These are phyloP conservation scores for Stenocarpella maydis DNA, from an alignment of 2,329 filamentous ascomycete genomes.

Conservation along the genomic window DNA sequence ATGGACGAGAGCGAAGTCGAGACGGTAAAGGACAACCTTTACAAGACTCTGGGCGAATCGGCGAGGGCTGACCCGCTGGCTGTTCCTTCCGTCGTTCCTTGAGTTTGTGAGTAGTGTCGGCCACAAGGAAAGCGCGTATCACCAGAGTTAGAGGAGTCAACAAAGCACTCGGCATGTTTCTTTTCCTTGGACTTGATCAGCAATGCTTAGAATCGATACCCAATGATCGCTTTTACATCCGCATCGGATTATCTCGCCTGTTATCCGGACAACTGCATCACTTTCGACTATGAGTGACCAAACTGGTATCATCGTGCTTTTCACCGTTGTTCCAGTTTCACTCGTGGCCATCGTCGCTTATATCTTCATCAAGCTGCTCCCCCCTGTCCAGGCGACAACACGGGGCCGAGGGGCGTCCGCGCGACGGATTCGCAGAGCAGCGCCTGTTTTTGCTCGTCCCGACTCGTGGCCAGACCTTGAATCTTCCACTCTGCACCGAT, in stretches of 20 bases:
- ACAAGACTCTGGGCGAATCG: constrained; percentile 54
- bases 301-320: constrained; percentile 28
- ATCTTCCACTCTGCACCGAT: constrained; percentile 29
- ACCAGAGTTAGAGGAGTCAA: constrained; percentile 13
- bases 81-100: constrained; percentile 27
- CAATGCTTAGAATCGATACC: constrained; percentile 35
- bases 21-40: constrained; percentile 65
- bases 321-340: constrained; percentile 26
- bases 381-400: background rate
- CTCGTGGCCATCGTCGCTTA: constrained; percentile 28
- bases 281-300: constrained; percentile 35
- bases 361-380: constrained; percentile 28
- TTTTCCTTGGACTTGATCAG: constrained; percentile 10
- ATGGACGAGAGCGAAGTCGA: constrained; percentile 68
- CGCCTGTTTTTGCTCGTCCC: background rate
- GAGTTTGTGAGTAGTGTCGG: constrained; percentile 5
- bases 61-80: constrained; percentile 34
- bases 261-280: constrained; percentile 27
- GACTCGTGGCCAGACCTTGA: constrained; percentile 49
- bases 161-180: constrained; percentile 3
- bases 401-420: background rate
- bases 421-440: background rate
- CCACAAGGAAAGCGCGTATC: constrained; percentile 27
- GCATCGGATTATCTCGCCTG: constrained; percentile 1
- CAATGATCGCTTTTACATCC: constrained; percentile 26